These are phyloP conservation scores for Kentomonas sorsogonicus DNA, from an alignment of 208 protist genomes.

Conservation along the genomic window DNA sequence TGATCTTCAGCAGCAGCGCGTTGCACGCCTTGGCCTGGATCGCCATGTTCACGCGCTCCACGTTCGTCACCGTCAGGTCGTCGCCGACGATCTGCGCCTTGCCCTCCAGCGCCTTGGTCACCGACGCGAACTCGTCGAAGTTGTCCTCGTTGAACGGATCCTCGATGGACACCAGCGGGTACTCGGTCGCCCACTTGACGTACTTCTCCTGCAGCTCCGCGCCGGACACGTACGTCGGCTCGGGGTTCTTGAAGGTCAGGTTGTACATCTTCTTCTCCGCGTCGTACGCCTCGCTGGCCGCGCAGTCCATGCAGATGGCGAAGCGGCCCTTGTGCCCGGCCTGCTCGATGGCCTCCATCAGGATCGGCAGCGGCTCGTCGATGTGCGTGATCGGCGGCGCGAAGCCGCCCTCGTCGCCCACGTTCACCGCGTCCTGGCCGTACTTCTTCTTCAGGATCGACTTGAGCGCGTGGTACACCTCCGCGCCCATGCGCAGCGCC, in stretches of 20 bases:
- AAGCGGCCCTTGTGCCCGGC: constrained; percentile 94
- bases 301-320: constrained; percentile 98
- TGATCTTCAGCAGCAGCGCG: constrained; percentile 98
- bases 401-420: constrained; percentile 99
- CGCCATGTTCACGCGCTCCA: constrained; percentile 92
- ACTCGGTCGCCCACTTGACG: constrained; percentile 81
- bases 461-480: constrained; percentile 99
- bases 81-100: constrained; percentile 97
- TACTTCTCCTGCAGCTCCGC: constrained; percentile 92
- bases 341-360: constrained; percentile 95
- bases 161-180: constrained; percentile 98
- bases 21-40: constrained; percentile 93
- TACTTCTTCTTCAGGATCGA: constrained; percentile 95
- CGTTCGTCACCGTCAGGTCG: constrained; percentile 98
- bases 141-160: constrained; percentile 99
- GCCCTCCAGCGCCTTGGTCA: constrained; percentile 70
- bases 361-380: constrained; percentile 95
- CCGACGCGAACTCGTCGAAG: constrained; percentile 87
- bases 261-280: constrained; percentile 92
- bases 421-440: constrained; percentile 92
- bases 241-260: constrained; percentile 96
- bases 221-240: constrained; percentile 61
- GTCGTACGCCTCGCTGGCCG: constrained; percentile 98
- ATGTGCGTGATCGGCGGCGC: constrained; percentile 93
- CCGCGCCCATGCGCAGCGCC: constrained; percentile 93